phyloP scores from a whole-genome alignment of 129 eudicot genomes.

The Flaveria trinervia region DNA sequence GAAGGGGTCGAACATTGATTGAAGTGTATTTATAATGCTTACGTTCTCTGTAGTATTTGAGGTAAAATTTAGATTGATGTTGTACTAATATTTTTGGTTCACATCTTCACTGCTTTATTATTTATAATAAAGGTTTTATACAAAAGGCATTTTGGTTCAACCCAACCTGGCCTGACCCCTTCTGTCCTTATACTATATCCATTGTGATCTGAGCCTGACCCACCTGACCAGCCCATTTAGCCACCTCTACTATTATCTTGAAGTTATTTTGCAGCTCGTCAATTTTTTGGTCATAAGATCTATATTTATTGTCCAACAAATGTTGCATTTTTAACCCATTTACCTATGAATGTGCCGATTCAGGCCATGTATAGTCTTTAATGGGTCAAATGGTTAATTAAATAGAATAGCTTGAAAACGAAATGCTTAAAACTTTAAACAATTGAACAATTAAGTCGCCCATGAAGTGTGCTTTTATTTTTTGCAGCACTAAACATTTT shows the following conservation, averaged over 20 bases:
- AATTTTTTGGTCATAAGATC: too few species aligned
- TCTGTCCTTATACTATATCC: too few species aligned
- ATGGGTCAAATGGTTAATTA: background rate
- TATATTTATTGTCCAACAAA: too few species aligned
- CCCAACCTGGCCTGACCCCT: too few species aligned
- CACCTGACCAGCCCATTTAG: too few species aligned
- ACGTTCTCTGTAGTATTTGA: background rate
- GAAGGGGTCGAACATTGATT: background rate
- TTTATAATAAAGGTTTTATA: too few species aligned
- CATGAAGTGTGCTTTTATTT: background rate
- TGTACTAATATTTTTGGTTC: background rate
- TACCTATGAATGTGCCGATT: background rate
- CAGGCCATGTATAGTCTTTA: background rate
- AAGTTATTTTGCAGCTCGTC: too few species aligned
- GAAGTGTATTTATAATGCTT: background rate
- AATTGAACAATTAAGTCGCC: background rate
- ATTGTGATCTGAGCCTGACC: too few species aligned
- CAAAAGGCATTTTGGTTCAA: too few species aligned
- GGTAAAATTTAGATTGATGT: background rate
- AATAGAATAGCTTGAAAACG: background rate
- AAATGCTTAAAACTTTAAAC: background rate
- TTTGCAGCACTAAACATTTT: background rate
- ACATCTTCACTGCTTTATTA: background rate
- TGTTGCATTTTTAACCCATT: too few species aligned
- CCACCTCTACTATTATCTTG: too few species aligned